Percentiles rank a stretch among this genome's conserved stretches.
These are phyloP conservation scores for Pythium graminicola DNA, from an alignment of 352 stramenopile species.

Conservation along the genomic window DNA sequence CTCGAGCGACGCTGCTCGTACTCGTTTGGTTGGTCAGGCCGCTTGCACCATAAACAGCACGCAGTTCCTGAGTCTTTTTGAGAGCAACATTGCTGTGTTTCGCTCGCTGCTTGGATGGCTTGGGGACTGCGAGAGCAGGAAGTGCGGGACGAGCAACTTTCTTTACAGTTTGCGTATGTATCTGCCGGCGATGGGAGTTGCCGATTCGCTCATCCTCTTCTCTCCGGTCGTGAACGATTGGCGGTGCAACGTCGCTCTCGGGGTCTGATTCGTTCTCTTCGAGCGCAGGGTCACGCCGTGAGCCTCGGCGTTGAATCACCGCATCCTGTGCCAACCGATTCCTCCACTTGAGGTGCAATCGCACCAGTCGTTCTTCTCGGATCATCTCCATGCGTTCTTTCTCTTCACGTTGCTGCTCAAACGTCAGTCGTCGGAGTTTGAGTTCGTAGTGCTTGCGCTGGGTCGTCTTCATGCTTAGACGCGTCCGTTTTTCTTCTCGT, in stretches of 20 bases:
- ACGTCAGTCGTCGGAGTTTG: slow-evolving; percentile 30
- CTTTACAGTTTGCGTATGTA: background rate
- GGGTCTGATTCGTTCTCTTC: background rate
- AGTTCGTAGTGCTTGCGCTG: slow-evolving; percentile 39
- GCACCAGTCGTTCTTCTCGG: slow-evolving; percentile 58
- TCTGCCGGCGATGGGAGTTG: background rate
- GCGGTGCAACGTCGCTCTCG: background rate
- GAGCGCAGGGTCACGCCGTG: background rate
- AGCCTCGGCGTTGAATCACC: background rate
- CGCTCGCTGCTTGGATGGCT: slow-evolving; percentile 1
- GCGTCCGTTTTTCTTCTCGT: slow-evolving; percentile 55
- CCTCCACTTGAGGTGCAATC: slow-evolving; percentile 42
- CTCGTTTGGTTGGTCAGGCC: background rate
- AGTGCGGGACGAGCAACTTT: background rate
- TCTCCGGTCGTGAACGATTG: background rate
- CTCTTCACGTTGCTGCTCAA: slow-evolving; percentile 60
- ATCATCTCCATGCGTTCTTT: slow-evolving; percentile 57
- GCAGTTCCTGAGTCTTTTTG: slow-evolving; percentile 16
- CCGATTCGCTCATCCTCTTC: background rate
- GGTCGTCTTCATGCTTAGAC: slow-evolving; percentile 49
- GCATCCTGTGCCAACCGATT: slow-evolving; percentile 2
- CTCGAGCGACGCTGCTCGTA: background rate
- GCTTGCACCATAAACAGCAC: slow-evolving; percentile 7
- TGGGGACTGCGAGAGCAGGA: background rate
- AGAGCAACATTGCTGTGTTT: slow-evolving; percentile 1